phyloP scores from a whole-genome alignment of 805 yeast genomes.

The Suhomyces prunicola region DNA sequence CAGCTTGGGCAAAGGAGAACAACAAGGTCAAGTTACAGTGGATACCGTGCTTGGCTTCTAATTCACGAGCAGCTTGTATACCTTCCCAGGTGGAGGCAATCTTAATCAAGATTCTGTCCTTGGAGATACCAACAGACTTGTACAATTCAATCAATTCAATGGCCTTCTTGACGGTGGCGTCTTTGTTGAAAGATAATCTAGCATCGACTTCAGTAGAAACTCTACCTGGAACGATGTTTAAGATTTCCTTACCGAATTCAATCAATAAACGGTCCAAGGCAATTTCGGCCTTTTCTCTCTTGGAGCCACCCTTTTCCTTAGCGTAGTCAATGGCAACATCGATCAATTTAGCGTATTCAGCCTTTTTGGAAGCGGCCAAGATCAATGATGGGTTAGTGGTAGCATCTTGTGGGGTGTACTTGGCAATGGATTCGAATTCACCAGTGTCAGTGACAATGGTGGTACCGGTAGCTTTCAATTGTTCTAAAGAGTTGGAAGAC shows the following conservation, averaged over 20 bases:
- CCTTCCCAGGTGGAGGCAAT: constrained; percentile 99
- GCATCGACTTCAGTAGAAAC: constrained; percentile 99
- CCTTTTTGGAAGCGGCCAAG: constrained; percentile 89
- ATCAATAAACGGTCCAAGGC: constrained; percentile 92
- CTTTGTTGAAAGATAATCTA: constrained; percentile 92
- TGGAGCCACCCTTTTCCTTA: constrained; percentile 55
- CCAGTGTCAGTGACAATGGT: constrained; percentile 98
- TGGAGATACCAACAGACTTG: constrained; percentile 76
- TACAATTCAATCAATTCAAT: constrained; percentile 84
- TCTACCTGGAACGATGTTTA: constrained; percentile 96
- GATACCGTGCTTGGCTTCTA: constrained; percentile 85
- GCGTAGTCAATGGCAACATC: constrained; percentile 90
- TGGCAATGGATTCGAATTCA: constrained; percentile 96
- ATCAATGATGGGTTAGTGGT: constrained; percentile 98
- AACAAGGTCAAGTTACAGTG: constrained; percentile 94
- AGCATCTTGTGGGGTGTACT: constrained; percentile 98
- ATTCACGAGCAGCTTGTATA: constrained; percentile 95
- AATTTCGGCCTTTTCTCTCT: constrained; percentile 67
- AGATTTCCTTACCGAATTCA: constrained; percentile 92
- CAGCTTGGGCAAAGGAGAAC: constrained; percentile 96
- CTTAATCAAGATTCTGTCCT: constrained; percentile 92
- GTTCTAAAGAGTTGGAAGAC: constrained; percentile 69
- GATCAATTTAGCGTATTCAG: constrained; percentile 83
- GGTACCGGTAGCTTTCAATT: constrained; percentile 92
- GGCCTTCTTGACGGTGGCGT: constrained; percentile 92